Evolutionary conservation across 106 monocot genomes (phyloP), one percentile per base, ranked within the genome.

Genomic region (Dendrobium officinale): DNA sequence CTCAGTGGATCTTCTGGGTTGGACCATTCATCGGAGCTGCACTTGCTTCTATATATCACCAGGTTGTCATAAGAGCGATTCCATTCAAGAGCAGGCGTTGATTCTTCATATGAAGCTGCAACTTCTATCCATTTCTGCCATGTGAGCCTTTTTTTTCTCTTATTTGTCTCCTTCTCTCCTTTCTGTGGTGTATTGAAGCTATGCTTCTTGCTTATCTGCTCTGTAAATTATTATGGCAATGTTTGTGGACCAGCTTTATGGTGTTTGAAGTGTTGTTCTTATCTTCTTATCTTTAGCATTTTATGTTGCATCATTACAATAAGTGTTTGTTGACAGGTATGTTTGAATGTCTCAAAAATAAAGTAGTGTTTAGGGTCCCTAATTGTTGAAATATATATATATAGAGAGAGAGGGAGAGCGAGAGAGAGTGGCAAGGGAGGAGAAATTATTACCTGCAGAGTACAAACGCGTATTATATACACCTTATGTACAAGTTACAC

Each of bases 1-100:
- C 2, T 55, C 84, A 84, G 84, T 84, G 84, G 84, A 84, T 84
- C 27, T 84, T 84, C 67, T 84, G 84, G 84, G 84, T 84, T 48
- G 84, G 84, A 55, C 84, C 84, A 6, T 84, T 84, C 75, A 84
- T 84, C 40, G 83, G 83, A 49, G 83, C 83, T 48, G 79, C 79
- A 18, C 83, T 84, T 22, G 83, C 83, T 48, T 59, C 83, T 0
- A 29, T 84, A 0, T 84, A 84, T 20, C 83, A 84, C 48, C 79
- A 79, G 75, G 45, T 84, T 20, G 79, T 84, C 24, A 84, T 84
- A 55, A 67, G 83, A 16, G 83, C 83, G 0, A 79, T 79, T 42
- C 83, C 83, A 42, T 84, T 84, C 79, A 84, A 84, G 75, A 79
- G 75, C 79, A 84, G 83, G 79, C 61, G 75, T 22, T 84, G 58